Percentiles rank a stretch among this genome's conserved stretches.
These are phyloP conservation scores for Globisporangium apiculatum DNA, from an alignment of 352 stramenopile genomes.

Conservation along the genomic window DNA sequence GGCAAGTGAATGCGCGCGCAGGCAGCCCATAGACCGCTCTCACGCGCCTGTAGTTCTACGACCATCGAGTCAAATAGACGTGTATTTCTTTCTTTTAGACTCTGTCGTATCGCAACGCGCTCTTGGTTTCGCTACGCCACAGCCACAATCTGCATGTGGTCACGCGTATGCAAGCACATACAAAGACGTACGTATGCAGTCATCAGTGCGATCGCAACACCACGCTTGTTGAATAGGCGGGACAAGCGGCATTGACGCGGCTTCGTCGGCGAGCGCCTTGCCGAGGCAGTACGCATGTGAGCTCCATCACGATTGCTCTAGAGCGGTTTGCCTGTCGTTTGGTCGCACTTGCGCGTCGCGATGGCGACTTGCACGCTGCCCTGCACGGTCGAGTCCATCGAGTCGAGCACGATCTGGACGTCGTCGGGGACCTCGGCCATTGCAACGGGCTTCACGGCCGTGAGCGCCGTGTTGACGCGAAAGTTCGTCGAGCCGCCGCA, in stretches of 20 bases:
- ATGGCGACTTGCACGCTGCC: slow-evolving; percentile 20
- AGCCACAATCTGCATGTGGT: neutral
- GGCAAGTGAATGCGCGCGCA: neutral
- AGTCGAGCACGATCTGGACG: slow-evolving; percentile 24
- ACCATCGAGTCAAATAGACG: neutral
- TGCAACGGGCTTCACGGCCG: slow-evolving; percentile 1
- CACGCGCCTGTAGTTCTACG: neutral
- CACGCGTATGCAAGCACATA: neutral
- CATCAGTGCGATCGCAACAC: neutral
- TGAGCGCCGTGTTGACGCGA: slow-evolving; percentile 22
- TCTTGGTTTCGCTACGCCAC: too few relatives aligned
- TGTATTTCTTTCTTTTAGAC: neutral
- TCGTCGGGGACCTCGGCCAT: slow-evolving; percentile 2
- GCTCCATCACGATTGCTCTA: neutral
- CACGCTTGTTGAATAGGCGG: neutral
- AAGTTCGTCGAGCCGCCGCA: slow-evolving; percentile 29
- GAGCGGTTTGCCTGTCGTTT: slow-evolving; percentile 3
- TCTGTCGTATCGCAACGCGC: neutral
- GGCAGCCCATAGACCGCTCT: neutral
- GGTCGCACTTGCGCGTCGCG: slow-evolving; percentile 11
- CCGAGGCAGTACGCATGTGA: too few relatives aligned
- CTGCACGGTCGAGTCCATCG: slow-evolving; percentile 19
- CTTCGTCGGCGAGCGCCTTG: neutral
- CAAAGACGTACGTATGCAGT: neutral
- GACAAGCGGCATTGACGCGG: neutral